These are phyloP conservation scores for Pelargonium fulgidum DNA, from an alignment of 441 rosid species.

Conservation along the genomic window DNA sequence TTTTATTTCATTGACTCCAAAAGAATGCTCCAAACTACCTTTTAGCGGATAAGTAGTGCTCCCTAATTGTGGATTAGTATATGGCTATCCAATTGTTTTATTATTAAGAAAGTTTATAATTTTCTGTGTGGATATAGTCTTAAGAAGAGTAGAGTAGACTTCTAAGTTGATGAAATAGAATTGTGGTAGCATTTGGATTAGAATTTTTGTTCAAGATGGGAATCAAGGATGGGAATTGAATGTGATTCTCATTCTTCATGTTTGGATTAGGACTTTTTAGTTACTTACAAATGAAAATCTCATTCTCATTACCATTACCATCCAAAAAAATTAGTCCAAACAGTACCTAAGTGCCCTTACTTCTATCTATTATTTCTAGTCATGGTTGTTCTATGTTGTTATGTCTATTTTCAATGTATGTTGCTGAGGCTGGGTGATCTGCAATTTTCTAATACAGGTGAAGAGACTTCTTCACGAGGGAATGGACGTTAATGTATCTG, in stretches of 20 bases:
- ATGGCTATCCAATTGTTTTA: neutral
- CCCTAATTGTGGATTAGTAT: neutral
- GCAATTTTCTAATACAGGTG: constrained; percentile 33
- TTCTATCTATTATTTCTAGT: neutral
- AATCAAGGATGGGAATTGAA: too few relatives aligned
- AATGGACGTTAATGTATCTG: constrained; percentile 62
- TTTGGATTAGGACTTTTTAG: too few relatives aligned
- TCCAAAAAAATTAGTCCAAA: too few relatives aligned
- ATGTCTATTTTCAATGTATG: neutral
- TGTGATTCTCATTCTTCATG: too few relatives aligned
- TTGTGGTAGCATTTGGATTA: too few relatives aligned
- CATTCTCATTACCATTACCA: too few relatives aligned
- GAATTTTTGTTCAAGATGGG: too few relatives aligned
- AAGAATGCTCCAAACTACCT: neutral
- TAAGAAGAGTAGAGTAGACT: neutral
- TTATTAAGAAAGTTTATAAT: neutral
- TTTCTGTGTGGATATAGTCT: too few relatives aligned
- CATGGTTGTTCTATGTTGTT: neutral
- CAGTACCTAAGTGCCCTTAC: neutral
- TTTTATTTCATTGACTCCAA: neutral
- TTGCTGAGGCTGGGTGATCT: constrained; percentile 11
- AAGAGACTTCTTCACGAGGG: constrained; percentile 66
- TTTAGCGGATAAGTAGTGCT: neutral
- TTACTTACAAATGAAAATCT: too few relatives aligned
- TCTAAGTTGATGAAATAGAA: neutral